Conservation (phyloP, 225 moss, liverwort and hornwort species). For the Polytrichum formosum region DNA sequence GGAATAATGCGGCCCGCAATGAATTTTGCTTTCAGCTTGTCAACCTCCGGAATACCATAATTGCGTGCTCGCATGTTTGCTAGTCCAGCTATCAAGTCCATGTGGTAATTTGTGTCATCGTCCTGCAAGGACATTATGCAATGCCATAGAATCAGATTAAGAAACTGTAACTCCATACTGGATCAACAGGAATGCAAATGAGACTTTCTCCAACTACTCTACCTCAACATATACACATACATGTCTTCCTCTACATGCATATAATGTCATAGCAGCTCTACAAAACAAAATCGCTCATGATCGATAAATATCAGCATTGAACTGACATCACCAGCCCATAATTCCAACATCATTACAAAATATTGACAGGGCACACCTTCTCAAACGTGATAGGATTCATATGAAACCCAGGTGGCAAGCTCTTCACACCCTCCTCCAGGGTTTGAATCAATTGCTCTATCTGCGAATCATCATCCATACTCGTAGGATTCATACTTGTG, state of each 20-base stretch:
- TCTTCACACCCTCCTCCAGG: conserved; percentile 42
- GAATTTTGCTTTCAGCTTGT: conserved; percentile 73
- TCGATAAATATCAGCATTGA: too few species aligned
- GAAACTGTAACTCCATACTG: background rate
- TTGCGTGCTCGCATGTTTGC: conserved; percentile 74
- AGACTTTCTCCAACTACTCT: too few species aligned
- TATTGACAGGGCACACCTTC: conserved; percentile 20
- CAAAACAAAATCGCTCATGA: too few species aligned
- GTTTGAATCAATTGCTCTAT: conserved; percentile 46
- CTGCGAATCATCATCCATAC: conserved; percentile 53
- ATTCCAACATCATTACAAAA: too few species aligned
- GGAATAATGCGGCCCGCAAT: conserved; percentile 69
- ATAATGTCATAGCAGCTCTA: too few species aligned
- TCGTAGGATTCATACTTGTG: conserved; percentile 31
- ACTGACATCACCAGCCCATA: too few species aligned
- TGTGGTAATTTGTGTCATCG: conserved; percentile 63
- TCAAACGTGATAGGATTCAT: conserved; percentile 59
- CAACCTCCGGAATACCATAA: conserved; percentile 65
- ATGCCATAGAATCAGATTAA: background rate
- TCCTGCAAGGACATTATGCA: conserved; percentile 17
- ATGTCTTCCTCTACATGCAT: too few species aligned
- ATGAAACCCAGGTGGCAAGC: conserved; percentile 37
- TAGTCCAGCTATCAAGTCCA: conserved; percentile 62
- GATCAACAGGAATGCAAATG: too few species aligned
- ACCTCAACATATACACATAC: too few species aligned